Evolutionary conservation across 2,329 filamentous ascomycete species (phyloP).

Genomic region (Sarocladiaceae sp.): DNA sequence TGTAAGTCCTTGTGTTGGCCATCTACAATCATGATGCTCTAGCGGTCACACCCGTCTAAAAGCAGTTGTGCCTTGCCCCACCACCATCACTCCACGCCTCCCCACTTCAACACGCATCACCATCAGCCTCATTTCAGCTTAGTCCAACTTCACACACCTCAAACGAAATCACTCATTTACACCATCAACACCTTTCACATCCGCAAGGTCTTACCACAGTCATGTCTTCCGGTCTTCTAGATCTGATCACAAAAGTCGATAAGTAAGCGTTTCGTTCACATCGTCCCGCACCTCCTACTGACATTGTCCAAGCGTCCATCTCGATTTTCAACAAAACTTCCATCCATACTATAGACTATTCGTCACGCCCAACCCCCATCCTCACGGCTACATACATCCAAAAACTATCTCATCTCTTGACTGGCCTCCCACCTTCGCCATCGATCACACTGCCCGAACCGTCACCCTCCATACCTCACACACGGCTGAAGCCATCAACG

Average conservation of each 20-base stretch:
- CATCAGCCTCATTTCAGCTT: background rate
- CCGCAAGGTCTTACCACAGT: too few species aligned
- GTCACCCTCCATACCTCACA: conserved; percentile 28
- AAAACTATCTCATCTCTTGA: conserved; percentile 42
- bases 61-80: background rate
- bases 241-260: conserved; percentile 15
- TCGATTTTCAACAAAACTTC: conserved; percentile 33
- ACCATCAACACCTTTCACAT: too few species aligned
- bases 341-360: conserved; percentile 40
- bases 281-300: conserved; percentile 10
- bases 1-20: too few species aligned
- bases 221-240: conserved; percentile 8
- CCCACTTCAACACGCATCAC: background rate
- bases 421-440: conserved; percentile 35
- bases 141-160: too few species aligned
- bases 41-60: too few species aligned
- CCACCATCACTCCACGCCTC: background rate
- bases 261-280: conserved; percentile 12
- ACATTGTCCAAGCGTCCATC: conserved; percentile 37
- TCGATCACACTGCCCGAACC: conserved; percentile 26
- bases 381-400: conserved; percentile 47
- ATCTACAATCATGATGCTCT: too few species aligned
- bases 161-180: too few species aligned
- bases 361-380: conserved; percentile 38
- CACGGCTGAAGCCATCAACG: conserved; percentile 24